Conservation (phyloP, 2,329 filamentous ascomycete genomes). For the Lecanosticta acicola region DNA sequence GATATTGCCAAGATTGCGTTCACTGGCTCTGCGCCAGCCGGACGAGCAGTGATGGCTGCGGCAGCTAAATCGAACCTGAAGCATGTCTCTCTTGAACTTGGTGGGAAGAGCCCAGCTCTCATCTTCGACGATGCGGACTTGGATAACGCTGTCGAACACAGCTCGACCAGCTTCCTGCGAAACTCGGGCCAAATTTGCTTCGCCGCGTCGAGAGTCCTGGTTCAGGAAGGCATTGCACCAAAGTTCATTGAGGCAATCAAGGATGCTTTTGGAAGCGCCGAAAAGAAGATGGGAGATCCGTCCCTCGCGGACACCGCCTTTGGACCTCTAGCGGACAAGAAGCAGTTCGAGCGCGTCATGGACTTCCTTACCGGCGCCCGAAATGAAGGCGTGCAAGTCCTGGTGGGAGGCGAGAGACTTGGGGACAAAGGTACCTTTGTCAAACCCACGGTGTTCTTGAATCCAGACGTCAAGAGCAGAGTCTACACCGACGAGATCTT, state of each 20-base stretch:
- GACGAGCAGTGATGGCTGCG: constrained; percentile 38
- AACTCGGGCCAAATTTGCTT: constrained; percentile 23
- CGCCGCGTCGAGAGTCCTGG: constrained; percentile 29
- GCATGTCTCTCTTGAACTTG: constrained; percentile 45
- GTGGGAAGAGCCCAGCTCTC: constrained; percentile 43
- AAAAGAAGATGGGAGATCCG: constrained; percentile 25
- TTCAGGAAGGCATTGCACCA: constrained; percentile 41
- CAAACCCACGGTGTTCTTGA: constrained; percentile 9
- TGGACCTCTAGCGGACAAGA: constrained; percentile 49
- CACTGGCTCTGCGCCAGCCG: constrained; percentile 66
- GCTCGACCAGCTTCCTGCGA: constrained; percentile 6
- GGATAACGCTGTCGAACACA: constrained; percentile 24
- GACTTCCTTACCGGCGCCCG: constrained; percentile 24
- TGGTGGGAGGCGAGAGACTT: constrained; percentile 21
- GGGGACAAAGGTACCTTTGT: constrained; percentile 32
- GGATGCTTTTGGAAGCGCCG: constrained; percentile 25
- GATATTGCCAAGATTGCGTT: constrained; percentile 71
- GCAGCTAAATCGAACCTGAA: constrained; percentile 37
- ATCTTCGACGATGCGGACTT: constrained; percentile 45
- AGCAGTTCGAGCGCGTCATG: constrained; percentile 39
- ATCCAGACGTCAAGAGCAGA: constrained; percentile 2
- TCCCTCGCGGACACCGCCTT: constrained; percentile 26
- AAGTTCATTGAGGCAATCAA: constrained; percentile 40
- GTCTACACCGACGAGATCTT: constrained; percentile 34
- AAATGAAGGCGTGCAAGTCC: constrained; percentile 18